A percentile compares a stretch with the other conserved stretches of the same genome.
phyloP scores from a whole-genome alignment of 768 basidiomycete genomes.

The Hericium coralloides region DNA sequence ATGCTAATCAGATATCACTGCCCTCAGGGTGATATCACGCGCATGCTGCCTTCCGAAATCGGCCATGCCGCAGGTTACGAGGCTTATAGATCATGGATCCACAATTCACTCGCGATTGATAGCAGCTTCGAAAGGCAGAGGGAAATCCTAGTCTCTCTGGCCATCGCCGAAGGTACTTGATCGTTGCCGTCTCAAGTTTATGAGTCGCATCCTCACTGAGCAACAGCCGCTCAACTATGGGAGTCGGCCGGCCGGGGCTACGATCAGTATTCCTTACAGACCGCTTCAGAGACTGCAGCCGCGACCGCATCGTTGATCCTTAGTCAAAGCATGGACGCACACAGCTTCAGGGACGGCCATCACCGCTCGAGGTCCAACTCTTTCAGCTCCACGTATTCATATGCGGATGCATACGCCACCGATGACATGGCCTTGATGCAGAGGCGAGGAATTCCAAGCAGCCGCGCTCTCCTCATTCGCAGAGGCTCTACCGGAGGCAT shows the following conservation, averaged over 20 bases:
- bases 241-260: constrained; percentile 35
- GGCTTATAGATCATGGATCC: constrained; percentile 60
- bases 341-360: not conserved
- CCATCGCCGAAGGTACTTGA: constrained; percentile 57
- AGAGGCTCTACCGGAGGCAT: no score
- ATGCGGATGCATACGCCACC: not conserved
- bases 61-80: constrained; percentile 76
- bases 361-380: constrained; percentile 6
- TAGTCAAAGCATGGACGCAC: constrained; percentile 3
- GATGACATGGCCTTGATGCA: not conserved
- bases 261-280: constrained; percentile 12
- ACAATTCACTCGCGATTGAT: constrained; percentile 42
- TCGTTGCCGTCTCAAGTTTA: no score
- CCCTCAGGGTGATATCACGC: constrained; percentile 39
- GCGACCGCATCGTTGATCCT: constrained; percentile 7
- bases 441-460: no score
- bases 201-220: not conserved
- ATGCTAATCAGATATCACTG: not conserved
- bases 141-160: constrained; percentile 58
- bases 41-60: constrained; percentile 49
- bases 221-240: constrained; percentile 47
- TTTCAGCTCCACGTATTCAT: not conserved
- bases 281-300: constrained; percentile 9
- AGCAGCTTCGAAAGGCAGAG: constrained; percentile 52
- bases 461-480: no score